Evolutionary conservation across 2,329 filamentous ascomycete genomes (phyloP).

Genomic region (Massarina eburnea): DNA sequence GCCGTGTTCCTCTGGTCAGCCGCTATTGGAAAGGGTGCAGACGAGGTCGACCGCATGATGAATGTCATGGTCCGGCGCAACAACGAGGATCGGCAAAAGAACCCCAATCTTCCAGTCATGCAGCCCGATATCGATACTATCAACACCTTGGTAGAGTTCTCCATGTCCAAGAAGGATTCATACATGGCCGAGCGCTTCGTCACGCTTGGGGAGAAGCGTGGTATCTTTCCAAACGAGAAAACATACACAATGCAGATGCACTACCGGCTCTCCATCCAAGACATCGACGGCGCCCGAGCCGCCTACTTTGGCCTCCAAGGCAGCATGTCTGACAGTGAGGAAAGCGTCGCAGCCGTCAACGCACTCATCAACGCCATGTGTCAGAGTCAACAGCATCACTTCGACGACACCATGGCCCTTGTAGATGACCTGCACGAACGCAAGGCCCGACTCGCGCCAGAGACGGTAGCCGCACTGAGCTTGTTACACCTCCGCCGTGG

Average conservation of each 20-base stretch:
- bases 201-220: constrained; percentile 64
- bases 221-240: constrained; percentile 65
- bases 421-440: constrained; percentile 72
- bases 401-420: constrained; percentile 72
- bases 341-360: constrained; percentile 68
- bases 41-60: constrained; percentile 74
- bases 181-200: constrained; percentile 75
- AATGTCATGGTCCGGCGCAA: constrained; percentile 61
- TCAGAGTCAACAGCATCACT: constrained; percentile 60
- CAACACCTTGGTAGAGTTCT: constrained; percentile 73
- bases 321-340: constrained; percentile 57
- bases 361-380: constrained; percentile 71
- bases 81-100: constrained; percentile 45
- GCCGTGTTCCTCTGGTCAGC: constrained; percentile 75
- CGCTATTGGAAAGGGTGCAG: constrained; percentile 68
- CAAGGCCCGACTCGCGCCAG: constrained; percentile 67
- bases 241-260: constrained; percentile 76
- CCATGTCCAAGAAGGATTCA: constrained; percentile 68
- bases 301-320: constrained; percentile 66
- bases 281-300: constrained; percentile 69
- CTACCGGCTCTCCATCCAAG: constrained; percentile 71
- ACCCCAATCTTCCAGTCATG: constrained; percentile 32
- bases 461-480: constrained; percentile 74
- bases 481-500: constrained; percentile 73
- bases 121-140: constrained; percentile 70